A percentile compares a stretch with the other conserved stretches of the same genome.
Conservation (phyloP, 306 rosid genomes). For the Prunus fruticosa region DNA sequence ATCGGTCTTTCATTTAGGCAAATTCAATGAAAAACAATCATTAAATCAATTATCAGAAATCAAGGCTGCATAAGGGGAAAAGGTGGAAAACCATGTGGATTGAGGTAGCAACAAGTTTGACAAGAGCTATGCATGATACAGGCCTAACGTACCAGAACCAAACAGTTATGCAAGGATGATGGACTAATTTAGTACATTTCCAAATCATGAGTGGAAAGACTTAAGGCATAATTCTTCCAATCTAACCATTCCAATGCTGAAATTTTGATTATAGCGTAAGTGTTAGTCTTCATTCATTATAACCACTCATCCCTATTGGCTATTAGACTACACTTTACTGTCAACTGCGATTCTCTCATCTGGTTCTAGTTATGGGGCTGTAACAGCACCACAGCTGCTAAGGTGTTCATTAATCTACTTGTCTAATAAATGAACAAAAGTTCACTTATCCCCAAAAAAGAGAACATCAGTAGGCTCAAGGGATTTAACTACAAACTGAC, state of each 20-base stretch:
- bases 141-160: neutral
- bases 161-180: neutral
- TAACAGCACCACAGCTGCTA: neutral
- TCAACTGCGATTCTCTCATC: neutral
- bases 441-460: neutral
- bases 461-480: neutral
- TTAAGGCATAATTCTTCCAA: neutral
- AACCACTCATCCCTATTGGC: neutral
- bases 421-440: neutral
- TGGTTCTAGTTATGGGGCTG: neutral
- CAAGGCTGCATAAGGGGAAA: neutral
- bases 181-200: neutral
- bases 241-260: neutral
- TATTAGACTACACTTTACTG: neutral
- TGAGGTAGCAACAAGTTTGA: neutral
- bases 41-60: neutral
- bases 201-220: neutral
- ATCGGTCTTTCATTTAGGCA: neutral
- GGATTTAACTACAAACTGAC: neutral
- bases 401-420: neutral
- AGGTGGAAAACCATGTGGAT: neutral
- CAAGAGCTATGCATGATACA: neutral
- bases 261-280: neutral
- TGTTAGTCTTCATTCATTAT: neutral
- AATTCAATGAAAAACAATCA: neutral